Base-by-base conservation (phyloP, 139 green algal genomes). In the Pedinophyceae sp. region DNA sequence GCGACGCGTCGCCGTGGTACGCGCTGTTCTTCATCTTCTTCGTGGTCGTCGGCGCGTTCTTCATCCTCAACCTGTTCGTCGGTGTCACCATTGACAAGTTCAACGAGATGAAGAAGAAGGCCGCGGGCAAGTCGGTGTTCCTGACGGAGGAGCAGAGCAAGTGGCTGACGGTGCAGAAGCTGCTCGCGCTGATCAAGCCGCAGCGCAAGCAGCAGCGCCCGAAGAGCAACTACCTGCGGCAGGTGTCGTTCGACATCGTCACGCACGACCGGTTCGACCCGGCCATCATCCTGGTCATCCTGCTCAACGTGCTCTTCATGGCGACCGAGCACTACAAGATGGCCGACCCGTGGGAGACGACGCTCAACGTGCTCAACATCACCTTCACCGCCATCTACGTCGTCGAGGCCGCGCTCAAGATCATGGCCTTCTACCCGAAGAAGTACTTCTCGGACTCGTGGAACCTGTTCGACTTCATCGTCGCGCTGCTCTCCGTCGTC, bases 391-490 rank as follows among this genome's bases (percentile, higher is more conserved):
- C 19, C 13, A 55, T 88, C 23, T 88, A 79, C 62, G 38, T 54
- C 2, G 0, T 74, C 19, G 80, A 88, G 58, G 69, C 66, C 10
- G 25, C 54, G 2, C 17, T 77, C 13, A 85, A 82, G 68, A 10
- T 81, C 0, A 46, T 60, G 0, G 77, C 60, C 0, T 43, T 84
- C 2, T 64, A 65, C 4, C 43, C 54, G 2, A n/a, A 4, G 3
- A 19, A 28, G 23, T 83, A 82, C 69, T 76, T 81, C 23, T 52
- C 70, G 41, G 69, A 83, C 50, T 28, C 5, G 23, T 87, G 82
- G 82, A 81, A 82, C 67, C 41, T 52, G 23, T 86, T 87, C 59
- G 82, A 86, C 46, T 66, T 81, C 52, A 17, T 72, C 16, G 70
- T 87, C 3, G 71, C 78, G 20, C 20, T 47, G 3, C 46, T 76